These are phyloP conservation scores for Phialophora macrospora DNA, from an alignment of 2,329 filamentous ascomycete genomes.

Conservation along the genomic window DNA sequence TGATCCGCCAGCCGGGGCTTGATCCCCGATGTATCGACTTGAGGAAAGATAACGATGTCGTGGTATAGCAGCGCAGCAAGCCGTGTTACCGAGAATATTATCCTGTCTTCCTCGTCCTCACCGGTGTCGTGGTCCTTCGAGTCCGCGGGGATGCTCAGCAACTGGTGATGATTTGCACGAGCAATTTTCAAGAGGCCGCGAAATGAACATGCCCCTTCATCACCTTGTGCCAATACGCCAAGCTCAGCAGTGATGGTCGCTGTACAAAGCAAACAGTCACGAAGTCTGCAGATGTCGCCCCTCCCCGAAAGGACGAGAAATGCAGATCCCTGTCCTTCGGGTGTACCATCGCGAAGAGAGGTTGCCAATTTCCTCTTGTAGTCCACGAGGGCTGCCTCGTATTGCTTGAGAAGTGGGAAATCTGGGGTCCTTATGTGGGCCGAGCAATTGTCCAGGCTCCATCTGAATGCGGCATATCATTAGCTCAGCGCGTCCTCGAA, in stretches of 20 bases:
- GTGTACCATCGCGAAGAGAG: neutral
- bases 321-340: neutral
- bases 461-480: constrained; percentile 5
- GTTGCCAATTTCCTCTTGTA: neutral
- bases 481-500: neutral
- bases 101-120: constrained; percentile 3
- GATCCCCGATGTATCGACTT: constrained; percentile 10
- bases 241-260: constrained; percentile 9
- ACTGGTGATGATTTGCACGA: constrained; percentile 10
- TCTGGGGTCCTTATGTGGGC: neutral
- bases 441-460: constrained; percentile 17
- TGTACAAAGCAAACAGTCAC: constrained; percentile 5
- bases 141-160: constrained; percentile 1
- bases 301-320: neutral
- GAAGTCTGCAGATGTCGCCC: constrained; percentile 1
- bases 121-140: neutral
- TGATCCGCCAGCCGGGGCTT: constrained; percentile 1
- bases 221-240: neutral
- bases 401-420: constrained; percentile 9
- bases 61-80: constrained; percentile 10
- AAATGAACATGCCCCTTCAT: neutral
- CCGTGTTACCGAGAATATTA: constrained; percentile 3
- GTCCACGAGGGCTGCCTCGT: neutral
- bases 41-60: constrained; percentile 15
- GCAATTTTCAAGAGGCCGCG: constrained; percentile 4